These are phyloP conservation scores for Russula sp. DNA, from an alignment of 768 basidiomycete species.

Conservation along the genomic window DNA sequence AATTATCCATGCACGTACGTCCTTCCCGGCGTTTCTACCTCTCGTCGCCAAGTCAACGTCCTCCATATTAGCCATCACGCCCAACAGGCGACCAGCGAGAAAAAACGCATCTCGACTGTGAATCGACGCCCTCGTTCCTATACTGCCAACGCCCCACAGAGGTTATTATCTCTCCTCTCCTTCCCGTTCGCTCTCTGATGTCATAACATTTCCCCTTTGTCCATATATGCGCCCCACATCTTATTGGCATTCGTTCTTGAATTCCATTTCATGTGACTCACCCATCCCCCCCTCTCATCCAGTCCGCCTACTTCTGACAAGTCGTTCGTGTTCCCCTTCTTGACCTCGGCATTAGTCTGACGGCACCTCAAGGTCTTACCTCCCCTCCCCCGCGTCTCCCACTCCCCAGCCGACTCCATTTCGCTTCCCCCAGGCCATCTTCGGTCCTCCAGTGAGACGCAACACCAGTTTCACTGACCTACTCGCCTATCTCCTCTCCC, in stretches of 20 bases:
- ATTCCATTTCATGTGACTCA: not conserved
- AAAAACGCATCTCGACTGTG: constrained; percentile 57
- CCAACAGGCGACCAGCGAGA: constrained; percentile 80
- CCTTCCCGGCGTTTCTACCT: constrained; percentile 14
- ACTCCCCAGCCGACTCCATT: constrained; percentile 29
- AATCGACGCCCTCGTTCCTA: constrained; percentile 62
- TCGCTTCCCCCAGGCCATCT: constrained; percentile 31
- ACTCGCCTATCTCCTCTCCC: constrained; percentile 67
- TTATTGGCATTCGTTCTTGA: not conserved
- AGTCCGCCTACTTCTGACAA: constrained; percentile 16
- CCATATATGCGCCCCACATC: not conserved
- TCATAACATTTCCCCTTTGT: not conserved
- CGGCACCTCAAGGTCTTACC: not conserved
- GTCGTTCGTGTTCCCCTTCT: constrained; percentile 11
- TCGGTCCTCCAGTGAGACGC: constrained; percentile 38
- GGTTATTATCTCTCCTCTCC: constrained; percentile 35
- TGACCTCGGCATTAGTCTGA: not conserved
- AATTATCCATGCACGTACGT: constrained; percentile 90
- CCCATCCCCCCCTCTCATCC: not conserved
- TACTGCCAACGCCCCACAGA: constrained; percentile 40
- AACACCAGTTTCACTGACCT: constrained; percentile 61
- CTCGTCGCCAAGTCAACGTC: constrained; percentile 24
- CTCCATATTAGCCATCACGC: constrained; percentile 54
- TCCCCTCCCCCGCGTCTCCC: constrained; percentile 28
- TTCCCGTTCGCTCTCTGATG: constrained; percentile 7